phyloP scores from a whole-genome alignment of 768 basidiomycete genomes.

The Pleurotus citrinopileatus region DNA sequence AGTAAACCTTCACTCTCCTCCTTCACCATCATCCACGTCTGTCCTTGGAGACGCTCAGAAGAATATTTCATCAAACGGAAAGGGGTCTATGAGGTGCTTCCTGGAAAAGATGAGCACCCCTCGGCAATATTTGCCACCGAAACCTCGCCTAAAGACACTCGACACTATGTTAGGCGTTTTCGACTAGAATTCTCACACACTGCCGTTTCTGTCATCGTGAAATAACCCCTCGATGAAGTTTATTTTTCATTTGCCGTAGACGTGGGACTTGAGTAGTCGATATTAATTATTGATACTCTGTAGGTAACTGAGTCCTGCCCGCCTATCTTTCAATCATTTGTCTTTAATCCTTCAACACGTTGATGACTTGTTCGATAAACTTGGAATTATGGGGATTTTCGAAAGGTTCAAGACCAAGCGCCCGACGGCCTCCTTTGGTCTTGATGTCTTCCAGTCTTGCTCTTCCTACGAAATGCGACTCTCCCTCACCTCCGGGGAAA shows the following conservation, averaged over 20 bases:
- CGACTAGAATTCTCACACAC: neutral
- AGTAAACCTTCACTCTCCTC: neutral
- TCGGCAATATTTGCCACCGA: neutral
- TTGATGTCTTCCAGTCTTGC: slow-evolving; percentile 30
- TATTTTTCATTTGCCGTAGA: too few relatives aligned
- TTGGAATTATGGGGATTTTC: slow-evolving; percentile 32
- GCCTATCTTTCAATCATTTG: neutral
- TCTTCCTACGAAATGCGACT: slow-evolving; percentile 39
- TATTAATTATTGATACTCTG: neutral
- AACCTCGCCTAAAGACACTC: neutral
- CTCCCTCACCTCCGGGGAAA: slow-evolving; percentile 51
- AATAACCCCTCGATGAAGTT: too few relatives aligned
- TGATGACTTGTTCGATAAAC: slow-evolving; percentile 17
- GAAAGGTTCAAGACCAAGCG: slow-evolving; percentile 39
- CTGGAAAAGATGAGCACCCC: neutral
- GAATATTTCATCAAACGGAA: slow-evolving; percentile 5
- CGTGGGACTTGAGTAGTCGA: too few relatives aligned
- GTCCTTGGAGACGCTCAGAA: slow-evolving; percentile 6
- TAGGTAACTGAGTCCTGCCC: too few relatives aligned
- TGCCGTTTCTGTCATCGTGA: neutral
- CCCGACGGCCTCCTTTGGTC: slow-evolving; percentile 30
- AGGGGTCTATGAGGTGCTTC: neutral
- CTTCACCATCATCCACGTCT: slow-evolving; percentile 5
- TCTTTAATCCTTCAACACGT: neutral
- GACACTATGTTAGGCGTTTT: neutral